Evolutionary conservation across 345 rosid genomes (phyloP).

Genomic region (Sisymbrium irio): DNA sequence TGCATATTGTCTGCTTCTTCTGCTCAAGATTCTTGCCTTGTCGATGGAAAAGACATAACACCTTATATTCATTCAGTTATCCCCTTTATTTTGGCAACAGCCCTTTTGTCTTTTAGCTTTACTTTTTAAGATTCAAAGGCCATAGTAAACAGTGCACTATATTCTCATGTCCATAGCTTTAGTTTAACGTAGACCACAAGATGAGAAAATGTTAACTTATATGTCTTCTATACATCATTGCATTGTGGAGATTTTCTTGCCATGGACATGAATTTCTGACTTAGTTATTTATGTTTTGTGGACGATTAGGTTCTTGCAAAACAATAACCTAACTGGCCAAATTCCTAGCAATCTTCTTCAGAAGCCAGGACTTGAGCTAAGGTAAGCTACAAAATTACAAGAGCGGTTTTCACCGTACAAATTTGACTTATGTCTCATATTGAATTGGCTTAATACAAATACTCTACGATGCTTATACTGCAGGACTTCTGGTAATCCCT

Average conservation of each 20-base stretch:
- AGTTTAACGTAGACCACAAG: neutral
- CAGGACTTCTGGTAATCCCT: constrained; percentile 37
- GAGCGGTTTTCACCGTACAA: neutral
- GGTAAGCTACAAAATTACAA: constrained; percentile 41
- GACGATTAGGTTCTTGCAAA: constrained; percentile 68
- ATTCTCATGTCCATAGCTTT: neutral
- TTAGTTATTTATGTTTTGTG: neutral
- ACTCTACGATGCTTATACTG: neutral
- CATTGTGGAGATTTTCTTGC: neutral
- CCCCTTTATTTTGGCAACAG: neutral
- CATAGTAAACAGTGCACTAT: neutral
- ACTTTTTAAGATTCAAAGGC: constrained; percentile 8
- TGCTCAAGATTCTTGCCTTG: constrained; percentile 34
- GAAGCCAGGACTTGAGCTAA: constrained; percentile 51
- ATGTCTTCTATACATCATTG: constrained; percentile 11
- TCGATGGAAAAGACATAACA: constrained; percentile 4
- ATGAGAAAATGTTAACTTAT: neutral
- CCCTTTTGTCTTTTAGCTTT: constrained; percentile 23
- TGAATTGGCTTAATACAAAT: constrained; percentile 5
- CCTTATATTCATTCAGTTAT: constrained; percentile 1
- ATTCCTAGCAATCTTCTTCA: constrained; percentile 52
- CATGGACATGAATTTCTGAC: neutral
- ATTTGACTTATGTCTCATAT: neutral
- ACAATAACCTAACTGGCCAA: constrained; percentile 81
- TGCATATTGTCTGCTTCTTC: constrained; percentile 22